Base-by-base conservation (phyloP, 805 yeast species). In the Nakazawaea siamensis region DNA sequence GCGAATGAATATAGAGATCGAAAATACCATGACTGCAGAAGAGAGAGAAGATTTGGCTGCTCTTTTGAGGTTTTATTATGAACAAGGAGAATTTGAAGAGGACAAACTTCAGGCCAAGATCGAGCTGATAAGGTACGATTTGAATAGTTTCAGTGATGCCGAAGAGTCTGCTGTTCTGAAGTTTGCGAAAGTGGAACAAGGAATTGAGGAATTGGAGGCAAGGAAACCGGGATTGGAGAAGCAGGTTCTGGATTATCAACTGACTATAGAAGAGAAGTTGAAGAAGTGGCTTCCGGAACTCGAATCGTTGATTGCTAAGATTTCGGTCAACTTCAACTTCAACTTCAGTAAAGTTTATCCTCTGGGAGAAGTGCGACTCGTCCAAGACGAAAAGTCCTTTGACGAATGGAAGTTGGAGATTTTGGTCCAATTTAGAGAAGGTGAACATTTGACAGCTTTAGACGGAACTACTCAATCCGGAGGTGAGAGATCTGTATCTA, bases 401-500 rank as follows among this genome's bases (percentile, higher is more conserved):
- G 61, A 68, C 14, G 78, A 85, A 33, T 92, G 98, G 98, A 73
- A 75, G 46, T 58, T 92, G 33, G 82, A 83, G 40, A 84, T 94
- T 29, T 53, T 76, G 54, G 97, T 92, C 7, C 77, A 85, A 42
- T 92, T 92, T 54, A 69, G 98, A 50, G 86, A 81, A 44, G 73
- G 68, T 31, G 76, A 87, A 12, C 76, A 68, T n/a, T 54, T 82
- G 40, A 76, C 77, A 43, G 71, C 73, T 14, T 64, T 92, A 32
- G 88, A 85, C 48, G 75, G 85, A n/a, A 86, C 81, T 39, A 75
- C 90, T 3, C 98, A 92, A 54, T 85, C 96, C 1, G 99, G 99
- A 38, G 99, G 99, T 33, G 99, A 92, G 56, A 73, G 95, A 49
- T 94, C 97, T 1, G 95, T 92, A 0, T 80, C 97, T 0, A 92